A percentile compares a stretch with the other conserved stretches of the same genome.
Evolutionary conservation across 2,329 filamentous ascomycete genomes (phyloP).

Genomic region (Ustilaginoidea virens): DNA sequence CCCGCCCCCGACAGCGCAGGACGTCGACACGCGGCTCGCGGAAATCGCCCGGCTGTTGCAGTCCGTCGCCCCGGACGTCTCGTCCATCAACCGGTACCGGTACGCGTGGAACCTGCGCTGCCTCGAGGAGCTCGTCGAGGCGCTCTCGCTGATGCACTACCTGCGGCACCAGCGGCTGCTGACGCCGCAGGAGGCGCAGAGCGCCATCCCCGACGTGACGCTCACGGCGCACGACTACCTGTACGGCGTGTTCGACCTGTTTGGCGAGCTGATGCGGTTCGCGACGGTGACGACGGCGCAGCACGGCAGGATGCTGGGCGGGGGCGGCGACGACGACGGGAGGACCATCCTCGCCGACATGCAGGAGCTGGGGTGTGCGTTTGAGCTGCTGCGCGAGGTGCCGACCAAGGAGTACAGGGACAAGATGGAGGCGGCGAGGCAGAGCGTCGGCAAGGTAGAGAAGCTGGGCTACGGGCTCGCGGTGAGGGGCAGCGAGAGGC

Average conservation of each 20-base stretch:
- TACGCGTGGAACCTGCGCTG: constrained; percentile 71
- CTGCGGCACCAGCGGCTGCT: constrained; percentile 64
- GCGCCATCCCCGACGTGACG: constrained; percentile 36
- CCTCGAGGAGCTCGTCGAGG: constrained; percentile 90
- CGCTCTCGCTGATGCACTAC: constrained; percentile 78
- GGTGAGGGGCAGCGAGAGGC: constrained; percentile 75
- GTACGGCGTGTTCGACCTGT: constrained; percentile 82
- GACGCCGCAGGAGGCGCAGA: constrained; percentile 43
- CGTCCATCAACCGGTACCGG: constrained; percentile 65
- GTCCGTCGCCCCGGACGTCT: constrained; percentile 55
- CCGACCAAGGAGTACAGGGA: constrained; percentile 44
- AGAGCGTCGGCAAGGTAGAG: constrained; percentile 90
- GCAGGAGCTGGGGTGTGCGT: constrained; percentile 57
- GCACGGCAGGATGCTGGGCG: constrained; percentile 35
- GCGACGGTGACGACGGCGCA: constrained; percentile 79
- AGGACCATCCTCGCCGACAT: constrained; percentile 66
- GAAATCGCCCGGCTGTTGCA: constrained; percentile 58
- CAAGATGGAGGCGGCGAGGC: constrained; percentile 77
- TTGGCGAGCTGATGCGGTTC: constrained; percentile 94
- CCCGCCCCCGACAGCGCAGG: constrained; percentile 52
- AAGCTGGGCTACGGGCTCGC: constrained; percentile 74
- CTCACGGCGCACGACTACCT: constrained; percentile 76
- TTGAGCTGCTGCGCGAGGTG: constrained; percentile 56
- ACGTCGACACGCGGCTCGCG: constrained; percentile 51
- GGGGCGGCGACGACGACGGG: constrained; percentile 13